Base-by-base conservation (phyloP, 495 filamentous ascomycete species). In the Lasiosphaeria ovina region DNA sequence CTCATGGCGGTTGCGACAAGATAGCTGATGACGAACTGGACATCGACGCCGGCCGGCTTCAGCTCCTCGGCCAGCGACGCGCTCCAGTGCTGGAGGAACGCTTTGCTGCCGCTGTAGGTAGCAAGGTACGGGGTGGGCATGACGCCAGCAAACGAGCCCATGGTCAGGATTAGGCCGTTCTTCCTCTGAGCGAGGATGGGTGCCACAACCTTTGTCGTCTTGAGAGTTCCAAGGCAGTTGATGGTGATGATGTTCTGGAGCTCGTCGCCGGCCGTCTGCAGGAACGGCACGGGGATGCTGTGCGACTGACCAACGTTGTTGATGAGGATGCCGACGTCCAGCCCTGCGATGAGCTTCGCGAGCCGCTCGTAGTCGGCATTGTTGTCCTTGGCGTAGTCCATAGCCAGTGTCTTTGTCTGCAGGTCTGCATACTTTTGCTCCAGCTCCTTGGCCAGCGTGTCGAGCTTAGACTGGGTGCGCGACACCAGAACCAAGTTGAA, bases 291-390 rank as follows among this genome's bases (percentile, higher is more conserved):
- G 14, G 95, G 95, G 55, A 97, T 95, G 69, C 82, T 86, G 79
- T 98, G 95, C 72, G 87, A 91, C 74, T 89, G 88, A 63, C 95
- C 95, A 53, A 99, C 95, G 70, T 99, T 99, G 82, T 99, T 99
- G 77, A 99, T 80, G 58, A 99, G 78, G 62, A 99, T 86, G 48
- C 88, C 87, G 14, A 99, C 79, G 59, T 97, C 92, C 51, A 96
- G 81, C 7, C 83, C 84, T 31, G 84, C 72, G 55, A 96, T 75
- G 34, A 91, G 69, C 51, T 82, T 69, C 59, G 83, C 81, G 24
- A 98, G 83, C 24, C 81, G 80, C 38, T 83, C 82, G 77, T 93
- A 96, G 77, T 96, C 90, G 45, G 75, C 79, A 55, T 93, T 84
- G 55, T 84, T 73, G 74, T 93, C 88, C 69, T 82, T 75, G 34